Percentiles rank a stretch among this genome's conserved stretches.
phyloP scores from a whole-genome alignment of 2,329 filamentous ascomycete species.

The Volutella citrinella region DNA sequence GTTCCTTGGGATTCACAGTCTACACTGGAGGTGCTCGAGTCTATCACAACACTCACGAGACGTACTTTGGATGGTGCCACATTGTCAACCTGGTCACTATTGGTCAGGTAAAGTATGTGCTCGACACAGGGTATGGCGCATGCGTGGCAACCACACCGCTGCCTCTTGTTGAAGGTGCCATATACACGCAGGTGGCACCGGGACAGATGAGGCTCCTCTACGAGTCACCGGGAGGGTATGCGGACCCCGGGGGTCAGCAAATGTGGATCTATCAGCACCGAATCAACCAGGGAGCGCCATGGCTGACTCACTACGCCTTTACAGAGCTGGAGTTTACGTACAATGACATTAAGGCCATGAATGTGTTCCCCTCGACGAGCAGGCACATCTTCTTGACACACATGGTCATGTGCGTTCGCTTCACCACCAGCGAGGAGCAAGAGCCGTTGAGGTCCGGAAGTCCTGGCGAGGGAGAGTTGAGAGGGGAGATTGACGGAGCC shows the following conservation, averaged over 20 bases:
- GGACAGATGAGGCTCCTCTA: slow-evolving; percentile 42
- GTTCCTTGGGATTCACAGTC: slow-evolving; percentile 46
- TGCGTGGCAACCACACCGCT: slow-evolving; percentile 34
- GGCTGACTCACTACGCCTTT: slow-evolving; percentile 48
- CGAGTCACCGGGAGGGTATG: too few relatives aligned
- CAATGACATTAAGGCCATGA: slow-evolving; percentile 45
- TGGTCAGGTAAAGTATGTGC: slow-evolving; percentile 40
- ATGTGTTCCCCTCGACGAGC: slow-evolving; percentile 32
- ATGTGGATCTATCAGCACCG: slow-evolving; percentile 36
- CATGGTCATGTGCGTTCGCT: slow-evolving; percentile 31
- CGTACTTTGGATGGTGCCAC: slow-evolving; percentile 36
- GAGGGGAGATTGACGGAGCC: too few relatives aligned
- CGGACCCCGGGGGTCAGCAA: slow-evolving; percentile 26
- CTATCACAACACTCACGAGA: neutral
- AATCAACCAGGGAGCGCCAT: slow-evolving; percentile 30
- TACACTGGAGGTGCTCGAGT: slow-evolving; percentile 48
- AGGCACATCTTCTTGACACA: slow-evolving; percentile 35
- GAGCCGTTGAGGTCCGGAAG: too few relatives aligned
- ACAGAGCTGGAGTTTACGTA: slow-evolving; percentile 44
- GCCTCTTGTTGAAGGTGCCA: slow-evolving; percentile 21
- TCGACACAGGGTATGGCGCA: slow-evolving; percentile 62
- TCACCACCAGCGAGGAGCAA: slow-evolving; percentile 30
- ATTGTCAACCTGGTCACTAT: slow-evolving; percentile 58
- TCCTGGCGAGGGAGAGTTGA: too few relatives aligned
- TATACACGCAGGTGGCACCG: slow-evolving; percentile 39